These are phyloP conservation scores for Salix viminalis DNA, from an alignment of 345 rosid genomes.

Conservation along the genomic window DNA sequence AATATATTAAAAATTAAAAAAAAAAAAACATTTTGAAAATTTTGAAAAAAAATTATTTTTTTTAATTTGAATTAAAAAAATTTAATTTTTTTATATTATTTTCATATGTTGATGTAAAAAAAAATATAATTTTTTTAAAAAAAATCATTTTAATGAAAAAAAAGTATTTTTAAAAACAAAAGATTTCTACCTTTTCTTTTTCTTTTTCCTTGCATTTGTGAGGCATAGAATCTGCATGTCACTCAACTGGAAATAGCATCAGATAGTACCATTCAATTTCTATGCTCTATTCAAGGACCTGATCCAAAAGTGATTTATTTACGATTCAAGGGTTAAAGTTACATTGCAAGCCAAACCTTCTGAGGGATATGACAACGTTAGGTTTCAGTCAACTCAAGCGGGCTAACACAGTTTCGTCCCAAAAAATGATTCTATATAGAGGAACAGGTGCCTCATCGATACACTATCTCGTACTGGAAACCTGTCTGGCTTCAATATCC, in stretches of 20 bases:
- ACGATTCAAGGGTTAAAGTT: neutral
- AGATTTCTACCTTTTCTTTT: neutral
- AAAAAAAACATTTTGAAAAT: too few relatives aligned
- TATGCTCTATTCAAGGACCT: neutral
- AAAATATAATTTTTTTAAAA: too few relatives aligned
- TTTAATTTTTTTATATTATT: too few relatives aligned
- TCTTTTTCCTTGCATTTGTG: neutral
- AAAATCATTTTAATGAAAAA: too few relatives aligned
- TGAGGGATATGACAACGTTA: neutral
- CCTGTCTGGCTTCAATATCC: constrained; percentile 65
- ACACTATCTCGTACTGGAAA: constrained; percentile 24
- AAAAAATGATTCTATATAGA: neutral
- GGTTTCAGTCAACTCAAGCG: neutral
- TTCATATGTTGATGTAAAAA: too few relatives aligned
- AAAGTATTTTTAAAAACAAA: too few relatives aligned
- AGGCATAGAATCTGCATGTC: neutral
- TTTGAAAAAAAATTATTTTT: too few relatives aligned
- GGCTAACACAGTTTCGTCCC: neutral
- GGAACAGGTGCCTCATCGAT: neutral
- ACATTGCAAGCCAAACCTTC: neutral
- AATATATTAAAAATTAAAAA: too few relatives aligned
- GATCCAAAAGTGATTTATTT: neutral
- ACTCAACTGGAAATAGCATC: too few relatives aligned
- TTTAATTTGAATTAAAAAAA: too few relatives aligned
- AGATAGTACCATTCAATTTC: neutral